Conservation (phyloP, 2,329 filamentous ascomycete species). For the Aspergillus ruber region DNA sequence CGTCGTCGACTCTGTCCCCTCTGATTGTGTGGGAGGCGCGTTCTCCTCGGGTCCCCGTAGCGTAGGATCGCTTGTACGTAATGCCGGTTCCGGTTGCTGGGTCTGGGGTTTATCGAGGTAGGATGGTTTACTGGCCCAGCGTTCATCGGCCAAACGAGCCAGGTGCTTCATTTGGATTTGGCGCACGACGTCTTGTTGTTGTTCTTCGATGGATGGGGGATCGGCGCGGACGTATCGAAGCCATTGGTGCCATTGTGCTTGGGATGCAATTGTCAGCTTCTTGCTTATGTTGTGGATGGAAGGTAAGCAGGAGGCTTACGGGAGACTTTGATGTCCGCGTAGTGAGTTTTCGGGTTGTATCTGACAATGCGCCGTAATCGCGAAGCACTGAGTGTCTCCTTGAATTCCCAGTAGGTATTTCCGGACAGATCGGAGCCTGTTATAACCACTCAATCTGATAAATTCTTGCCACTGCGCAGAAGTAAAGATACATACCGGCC, state of each 20-base stretch:
- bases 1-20: slow-evolving; percentile 7
- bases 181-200: slow-evolving; percentile 50
- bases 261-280: slow-evolving; percentile 13
- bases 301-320: slow-evolving; percentile 35
- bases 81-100: slow-evolving; percentile 42
- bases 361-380: slow-evolving; percentile 55
- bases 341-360: slow-evolving; percentile 47
- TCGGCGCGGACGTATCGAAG: slow-evolving; percentile 54
- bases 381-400: slow-evolving; percentile 48
- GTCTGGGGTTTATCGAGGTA: slow-evolving; percentile 51
- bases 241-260: slow-evolving; percentile 64
- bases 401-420: slow-evolving; percentile 64
- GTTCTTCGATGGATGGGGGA: slow-evolving; percentile 53
- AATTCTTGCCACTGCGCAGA: background rate
- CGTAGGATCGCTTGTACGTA: slow-evolving; percentile 38
- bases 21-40: background rate
- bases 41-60: slow-evolving; percentile 26
- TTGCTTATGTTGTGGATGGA: background rate
- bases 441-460: slow-evolving; percentile 3
- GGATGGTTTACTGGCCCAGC: slow-evolving; percentile 55
- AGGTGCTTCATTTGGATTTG: slow-evolving; percentile 55
- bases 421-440: slow-evolving; percentile 55
- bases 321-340: slow-evolving; percentile 54
- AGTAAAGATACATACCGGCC: slow-evolving; percentile 40
- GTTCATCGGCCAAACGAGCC: slow-evolving; percentile 53